Conservation (phyloP, 495 filamentous ascomycete species). For the Sporormia fimetaria region DNA sequence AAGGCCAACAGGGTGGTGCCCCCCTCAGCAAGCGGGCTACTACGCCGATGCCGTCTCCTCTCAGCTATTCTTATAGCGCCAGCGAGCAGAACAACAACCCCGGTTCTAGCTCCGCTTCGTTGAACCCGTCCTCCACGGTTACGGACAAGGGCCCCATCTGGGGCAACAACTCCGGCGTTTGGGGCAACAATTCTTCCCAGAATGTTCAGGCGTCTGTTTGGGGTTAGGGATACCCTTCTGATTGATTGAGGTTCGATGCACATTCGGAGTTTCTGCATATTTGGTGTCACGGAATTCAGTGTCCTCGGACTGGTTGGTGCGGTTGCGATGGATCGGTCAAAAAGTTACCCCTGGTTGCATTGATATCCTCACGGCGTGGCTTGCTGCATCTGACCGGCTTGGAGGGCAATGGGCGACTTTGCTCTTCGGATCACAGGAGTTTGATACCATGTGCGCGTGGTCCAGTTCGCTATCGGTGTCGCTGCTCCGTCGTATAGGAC, state of each 20-base stretch:
- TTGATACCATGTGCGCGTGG: too few species aligned
- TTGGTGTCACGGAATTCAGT: constrained; percentile 27
- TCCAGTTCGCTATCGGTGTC: not conserved
- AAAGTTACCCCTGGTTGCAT: constrained; percentile 13
- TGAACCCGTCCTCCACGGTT: constrained; percentile 40
- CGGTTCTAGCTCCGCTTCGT: constrained; percentile 46
- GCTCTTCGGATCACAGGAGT: too few species aligned
- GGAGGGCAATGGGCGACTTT: constrained; percentile 9
- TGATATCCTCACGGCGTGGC: constrained; percentile 11
- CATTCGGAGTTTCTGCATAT: constrained; percentile 31
- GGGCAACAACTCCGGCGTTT: constrained; percentile 31
- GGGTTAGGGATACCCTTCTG: constrained; percentile 26
- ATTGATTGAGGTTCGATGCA: constrained; percentile 25
- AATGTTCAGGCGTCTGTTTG: constrained; percentile 36
- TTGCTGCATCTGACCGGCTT: constrained; percentile 13
- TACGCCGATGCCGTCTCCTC: constrained; percentile 78
- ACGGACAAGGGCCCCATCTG: constrained; percentile 29
- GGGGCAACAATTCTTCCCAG: constrained; percentile 29
- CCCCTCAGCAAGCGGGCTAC: constrained; percentile 75
- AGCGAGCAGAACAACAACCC: constrained; percentile 37
- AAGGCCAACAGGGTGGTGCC: constrained; percentile 47
- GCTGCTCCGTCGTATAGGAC: constrained; percentile 1
- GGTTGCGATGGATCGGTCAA: constrained; percentile 21
- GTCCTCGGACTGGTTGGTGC: constrained; percentile 25
- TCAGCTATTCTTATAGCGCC: constrained; percentile 65